phyloP scores from a whole-genome alignment of 495 filamentous ascomycete genomes.

The Podospora didyma region DNA sequence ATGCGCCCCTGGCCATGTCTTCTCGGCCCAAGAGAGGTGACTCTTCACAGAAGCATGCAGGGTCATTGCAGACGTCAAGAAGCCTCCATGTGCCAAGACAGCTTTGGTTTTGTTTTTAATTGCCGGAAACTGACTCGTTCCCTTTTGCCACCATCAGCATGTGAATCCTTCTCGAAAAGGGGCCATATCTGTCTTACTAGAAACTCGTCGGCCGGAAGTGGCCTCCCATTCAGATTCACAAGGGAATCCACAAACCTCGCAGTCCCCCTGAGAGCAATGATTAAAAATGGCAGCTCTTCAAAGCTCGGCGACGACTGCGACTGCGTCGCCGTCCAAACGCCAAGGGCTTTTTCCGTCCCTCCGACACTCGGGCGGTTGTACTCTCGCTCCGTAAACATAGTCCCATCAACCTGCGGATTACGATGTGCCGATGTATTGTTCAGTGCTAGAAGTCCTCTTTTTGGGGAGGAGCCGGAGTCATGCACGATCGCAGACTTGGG shows the following conservation, averaged over 20 bases:
- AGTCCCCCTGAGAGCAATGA: not conserved
- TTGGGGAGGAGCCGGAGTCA: not conserved
- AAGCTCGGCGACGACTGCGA: not conserved
- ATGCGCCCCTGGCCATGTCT: not conserved
- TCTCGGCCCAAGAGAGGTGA: not conserved
- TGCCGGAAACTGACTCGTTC: not conserved
- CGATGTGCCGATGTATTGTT: not conserved
- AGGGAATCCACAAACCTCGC: not conserved
- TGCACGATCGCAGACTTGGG: not conserved
- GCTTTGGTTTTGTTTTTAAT: not conserved
- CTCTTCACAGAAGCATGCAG: not conserved
- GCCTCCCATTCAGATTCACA: not conserved
- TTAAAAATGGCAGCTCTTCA: not conserved
- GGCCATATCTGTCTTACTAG: not conserved
- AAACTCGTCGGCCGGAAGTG: not conserved
- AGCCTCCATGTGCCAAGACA: not conserved
- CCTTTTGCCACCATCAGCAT: not conserved
- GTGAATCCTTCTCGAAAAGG: not conserved
- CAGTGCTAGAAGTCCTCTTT: not conserved
- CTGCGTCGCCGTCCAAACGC: not conserved
- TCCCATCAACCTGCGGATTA: not conserved
- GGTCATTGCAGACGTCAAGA: not conserved
- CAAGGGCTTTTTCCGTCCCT: not conserved
- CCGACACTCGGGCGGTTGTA: not conserved
- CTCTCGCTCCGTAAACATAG: not conserved